Base-by-base conservation (phyloP, 176 grass and related monocot species). In the Rhynchospora tenuis region DNA sequence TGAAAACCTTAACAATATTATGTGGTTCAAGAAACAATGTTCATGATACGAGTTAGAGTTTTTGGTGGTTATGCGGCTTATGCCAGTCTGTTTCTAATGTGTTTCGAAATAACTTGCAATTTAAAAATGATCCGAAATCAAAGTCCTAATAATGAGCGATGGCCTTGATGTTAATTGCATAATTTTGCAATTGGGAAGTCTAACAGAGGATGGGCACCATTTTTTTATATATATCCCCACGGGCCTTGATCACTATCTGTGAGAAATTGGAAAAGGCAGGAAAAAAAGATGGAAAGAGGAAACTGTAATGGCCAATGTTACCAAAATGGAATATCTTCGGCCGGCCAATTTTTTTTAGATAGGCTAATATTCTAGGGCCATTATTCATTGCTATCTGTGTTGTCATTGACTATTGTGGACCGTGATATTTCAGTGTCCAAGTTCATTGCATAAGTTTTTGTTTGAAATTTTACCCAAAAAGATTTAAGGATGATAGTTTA, bases 321-420 rank as follows among this genome's bases (percentile, higher is more conserved):
- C 80, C 22, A 48, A 66, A 66, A 82, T 82, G 59, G 80, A 82
- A 82, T 82, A 82, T 82, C 42, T 82, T 82, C 48, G 62, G 60
- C 46, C 60, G 60, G 80, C 80, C 62, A 48, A 82, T 82, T 81
- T 61, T 43, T 82, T 82, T 50, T 54, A 29, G 27, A 6, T 7
- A 27, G 24, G 24, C 0, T 55, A 17, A 55, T 55, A 0, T 15
- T 76, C 14, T 76, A 54, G 11, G 73, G 73, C 73, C 24, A 76
- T 19, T 14, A 16, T 50, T 51, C 12, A 27, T 55, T 1, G 48
- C 5, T 48, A 55, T 76, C 0, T 29, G 73, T 76, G 73, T 76
- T 52, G 46, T 3, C 3, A 74, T 5, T 75, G 4, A 6, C 12
- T 16, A 74, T 5, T 75, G 4, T 14, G 67, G 13, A 22, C 16